Base-by-base conservation (phyloP, 2,329 filamentous ascomycete genomes). In the Alternaria hordeiaustralica region DNA sequence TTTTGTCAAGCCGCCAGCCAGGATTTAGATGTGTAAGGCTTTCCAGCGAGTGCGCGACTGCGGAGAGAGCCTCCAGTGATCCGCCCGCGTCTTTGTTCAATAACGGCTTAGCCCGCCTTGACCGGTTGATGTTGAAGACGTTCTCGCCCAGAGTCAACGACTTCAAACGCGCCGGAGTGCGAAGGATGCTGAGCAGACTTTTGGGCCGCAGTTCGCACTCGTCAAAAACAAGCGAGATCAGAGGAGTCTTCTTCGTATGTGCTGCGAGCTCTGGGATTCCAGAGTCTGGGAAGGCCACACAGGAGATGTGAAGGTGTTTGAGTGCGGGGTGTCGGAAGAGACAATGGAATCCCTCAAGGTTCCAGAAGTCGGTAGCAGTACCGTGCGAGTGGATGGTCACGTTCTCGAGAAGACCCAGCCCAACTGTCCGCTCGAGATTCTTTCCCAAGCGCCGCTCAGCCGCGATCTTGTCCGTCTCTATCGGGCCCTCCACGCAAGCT, bases 361-460 rank as follows among this genome's bases (percentile, higher is more conserved):
- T 54, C 76, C 76, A 80, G 58, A 78, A 79, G 44, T 78, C 75
- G 6, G 73, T 63, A 20, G 64, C 51, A 9, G 68, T 50, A 25
- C 78, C 78, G 57, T 80, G 78, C 15, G 76, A 76, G 41, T 80
- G 78, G 8, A 79, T 72, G 0, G 72, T 76, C 33, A 79, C 67
- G 58, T 58, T 72, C 61, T 77, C 70, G 3, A 79, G 60, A 54
- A 72, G 69, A 2, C 71, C 69, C 36, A 79, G 55, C 1, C 75
- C 77, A 45, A 75, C 68, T 0, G 63, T 69, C 3, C 70, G 62
- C 20, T 70, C 62, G 15, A 66, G 9, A 49, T 33, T 54, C 11
- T 61, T 61, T 12, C 66, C 65, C 23, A 74, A 55, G 7, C 49
- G n/a, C 13, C 60, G 51, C 26, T 71, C 63, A 23, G 58, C 57